Percentiles rank a stretch among this genome's conserved stretches.
phyloP scores from a whole-genome alignment of 306 rosid species.

The Vachellia collinsii region DNA sequence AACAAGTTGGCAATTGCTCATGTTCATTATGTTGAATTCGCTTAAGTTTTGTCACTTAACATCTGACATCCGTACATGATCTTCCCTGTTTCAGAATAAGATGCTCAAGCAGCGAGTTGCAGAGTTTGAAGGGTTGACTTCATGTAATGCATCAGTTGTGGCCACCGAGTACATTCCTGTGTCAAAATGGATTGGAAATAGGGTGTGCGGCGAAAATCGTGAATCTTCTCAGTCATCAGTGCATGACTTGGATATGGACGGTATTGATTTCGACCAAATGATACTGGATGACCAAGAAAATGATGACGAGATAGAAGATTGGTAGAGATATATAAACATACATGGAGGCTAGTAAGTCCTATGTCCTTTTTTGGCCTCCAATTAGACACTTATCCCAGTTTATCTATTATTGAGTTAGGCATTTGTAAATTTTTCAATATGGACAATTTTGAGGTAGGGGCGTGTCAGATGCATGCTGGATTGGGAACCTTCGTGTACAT shows the following conservation, averaged over 20 bases:
- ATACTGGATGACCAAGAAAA: conserved; percentile 52
- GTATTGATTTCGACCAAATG: conserved; percentile 49
- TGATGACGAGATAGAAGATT: conserved; percentile 84
- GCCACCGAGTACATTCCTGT: conserved; percentile 76
- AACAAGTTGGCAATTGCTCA: background rate
- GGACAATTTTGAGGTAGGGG: conserved; percentile 12
- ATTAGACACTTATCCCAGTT: background rate
- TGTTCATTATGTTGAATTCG: background rate
- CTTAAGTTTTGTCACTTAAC: background rate
- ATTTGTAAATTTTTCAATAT: conserved; percentile 11
- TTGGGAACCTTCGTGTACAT: background rate
- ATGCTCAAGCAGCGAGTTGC: conserved; percentile 55
- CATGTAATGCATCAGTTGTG: conserved; percentile 57
- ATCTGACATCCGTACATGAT: conserved; percentile 20
- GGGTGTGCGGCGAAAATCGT: conserved; percentile 37
- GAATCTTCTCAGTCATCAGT: conserved; percentile 34
- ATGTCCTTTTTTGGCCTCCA: background rate
- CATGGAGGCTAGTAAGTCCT: conserved; percentile 6
- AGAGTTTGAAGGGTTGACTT: conserved; percentile 44
- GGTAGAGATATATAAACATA: conserved; percentile 43
- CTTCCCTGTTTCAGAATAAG: conserved; percentile 57
- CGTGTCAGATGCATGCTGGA: conserved; percentile 24
- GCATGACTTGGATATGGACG: conserved; percentile 38
- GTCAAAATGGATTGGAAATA: conserved; percentile 69
- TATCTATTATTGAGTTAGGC: conserved; percentile 2